These are phyloP conservation scores for Aquanectria penicillioides DNA, from an alignment of 2,329 filamentous ascomycete species.

Conservation along the genomic window DNA sequence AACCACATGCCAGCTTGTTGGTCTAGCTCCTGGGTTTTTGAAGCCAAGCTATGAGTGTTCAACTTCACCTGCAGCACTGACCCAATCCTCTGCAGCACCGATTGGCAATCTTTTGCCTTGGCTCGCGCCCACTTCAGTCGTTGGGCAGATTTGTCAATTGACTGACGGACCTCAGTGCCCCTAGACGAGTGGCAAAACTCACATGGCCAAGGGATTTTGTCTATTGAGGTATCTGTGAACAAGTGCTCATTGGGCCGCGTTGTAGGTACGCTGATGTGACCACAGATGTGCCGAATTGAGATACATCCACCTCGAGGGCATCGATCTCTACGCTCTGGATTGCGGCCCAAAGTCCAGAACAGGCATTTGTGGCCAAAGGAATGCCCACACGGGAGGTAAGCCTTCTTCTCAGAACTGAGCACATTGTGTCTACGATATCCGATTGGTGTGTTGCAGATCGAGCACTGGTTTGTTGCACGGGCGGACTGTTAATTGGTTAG, in stretches of 20 bases:
- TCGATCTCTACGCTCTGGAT: too few relatives aligned
- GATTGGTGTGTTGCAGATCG: not conserved
- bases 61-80: too few relatives aligned
- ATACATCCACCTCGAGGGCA: constrained; percentile 15
- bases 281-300: constrained; percentile 31
- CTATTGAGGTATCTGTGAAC: not conserved
- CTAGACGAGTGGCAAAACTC: constrained; percentile 27
- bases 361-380: constrained; percentile 38
- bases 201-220: constrained; percentile 29
- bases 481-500: too few relatives aligned
- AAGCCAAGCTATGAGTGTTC: too few relatives aligned
- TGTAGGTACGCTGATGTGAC: constrained; percentile 4
- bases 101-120: too few relatives aligned
- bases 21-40: too few relatives aligned
- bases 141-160: too few relatives aligned
- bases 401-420: constrained; percentile 32
- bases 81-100: too few relatives aligned
- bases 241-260: not conserved
- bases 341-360: constrained; percentile 8
- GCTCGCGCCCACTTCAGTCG: too few relatives aligned
- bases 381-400: constrained; percentile 42
- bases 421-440: not conserved
- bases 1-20: too few relatives aligned
- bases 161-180: not conserved
- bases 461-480: too few relatives aligned